Percentiles rank a stretch among this genome's conserved stretches.
These are phyloP conservation scores for Penicillium sp. DNA, from an alignment of 2,329 filamentous ascomycete genomes.

Conservation along the genomic window DNA sequence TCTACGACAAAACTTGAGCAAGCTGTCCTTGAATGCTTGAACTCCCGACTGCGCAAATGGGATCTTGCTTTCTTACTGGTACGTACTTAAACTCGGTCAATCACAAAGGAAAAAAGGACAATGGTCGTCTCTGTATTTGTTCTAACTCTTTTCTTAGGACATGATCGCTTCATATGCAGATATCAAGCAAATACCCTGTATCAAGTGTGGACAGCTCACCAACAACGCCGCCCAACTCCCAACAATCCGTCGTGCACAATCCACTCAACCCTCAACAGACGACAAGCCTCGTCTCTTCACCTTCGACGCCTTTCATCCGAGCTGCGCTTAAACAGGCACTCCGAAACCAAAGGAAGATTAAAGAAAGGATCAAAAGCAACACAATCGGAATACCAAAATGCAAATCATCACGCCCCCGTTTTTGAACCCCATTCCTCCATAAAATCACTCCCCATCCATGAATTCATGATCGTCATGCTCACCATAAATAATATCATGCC, in stretches of 20 bases:
- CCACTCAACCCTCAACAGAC: constrained; percentile 12
- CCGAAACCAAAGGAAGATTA: neutral
- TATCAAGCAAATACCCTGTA: constrained; percentile 41
- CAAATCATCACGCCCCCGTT: neutral
- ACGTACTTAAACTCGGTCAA: constrained; percentile 13
- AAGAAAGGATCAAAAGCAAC: neutral
- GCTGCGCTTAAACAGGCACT: constrained; percentile 26
- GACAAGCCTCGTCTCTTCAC: constrained; percentile 13
- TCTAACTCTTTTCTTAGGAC: constrained; percentile 30
- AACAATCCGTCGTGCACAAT: constrained; percentile 33
- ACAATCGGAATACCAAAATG: neutral
- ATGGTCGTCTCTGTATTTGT: neutral
- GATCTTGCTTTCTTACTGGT: constrained; percentile 42
- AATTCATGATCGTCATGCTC: constrained; percentile 8
- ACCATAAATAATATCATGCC: constrained; percentile 28
- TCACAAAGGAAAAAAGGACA: neutral
- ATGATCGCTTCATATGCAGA: constrained; percentile 45
- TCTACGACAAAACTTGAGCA: constrained; percentile 35
- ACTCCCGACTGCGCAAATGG: constrained; percentile 39
- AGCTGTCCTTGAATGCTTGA: constrained; percentile 37
- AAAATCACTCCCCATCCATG: neutral
- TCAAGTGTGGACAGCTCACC: constrained; percentile 40
- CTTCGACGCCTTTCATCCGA: constrained; percentile 39
- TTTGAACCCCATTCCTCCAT: neutral
- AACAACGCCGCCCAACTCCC: constrained; percentile 42